Conservation (phyloP, 257 asterid genomes). For the Anisodus acutangulus region DNA sequence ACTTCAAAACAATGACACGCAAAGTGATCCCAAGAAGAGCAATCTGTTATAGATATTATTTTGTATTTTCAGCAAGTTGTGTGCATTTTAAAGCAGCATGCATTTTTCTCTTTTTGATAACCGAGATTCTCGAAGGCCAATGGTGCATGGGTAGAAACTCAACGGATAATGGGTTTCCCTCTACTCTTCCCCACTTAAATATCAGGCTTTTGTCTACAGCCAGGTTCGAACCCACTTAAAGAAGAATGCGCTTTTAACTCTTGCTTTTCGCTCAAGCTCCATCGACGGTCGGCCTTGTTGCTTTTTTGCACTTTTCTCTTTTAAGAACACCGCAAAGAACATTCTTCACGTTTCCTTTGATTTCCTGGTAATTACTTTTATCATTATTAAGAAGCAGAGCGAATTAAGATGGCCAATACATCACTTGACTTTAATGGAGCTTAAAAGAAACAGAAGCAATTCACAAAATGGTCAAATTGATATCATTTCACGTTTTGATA, state of each 20-base stretch:
- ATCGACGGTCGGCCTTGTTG: not conserved
- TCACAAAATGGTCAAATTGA: conserved; percentile 28
- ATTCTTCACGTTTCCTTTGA: no score
- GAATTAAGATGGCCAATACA: not conserved
- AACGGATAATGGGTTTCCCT: not conserved
- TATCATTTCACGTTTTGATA: conserved; percentile 5
- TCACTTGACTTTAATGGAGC: not conserved
- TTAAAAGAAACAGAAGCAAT: not conserved
- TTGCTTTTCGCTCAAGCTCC: not conserved
- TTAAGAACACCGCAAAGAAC: no score
- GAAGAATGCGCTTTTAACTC: not conserved
- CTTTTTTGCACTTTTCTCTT: not conserved
- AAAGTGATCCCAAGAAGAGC: no score
- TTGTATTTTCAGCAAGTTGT: not conserved
- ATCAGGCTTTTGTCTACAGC: not conserved
- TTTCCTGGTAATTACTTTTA: not conserved
- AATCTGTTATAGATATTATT: not conserved
- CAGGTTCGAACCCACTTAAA: not conserved
- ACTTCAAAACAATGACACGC: no score
- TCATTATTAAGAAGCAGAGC: not conserved
- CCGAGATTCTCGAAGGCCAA: not conserved
- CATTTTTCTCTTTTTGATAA: not conserved
- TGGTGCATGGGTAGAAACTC: no score
- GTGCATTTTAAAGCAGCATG: conserved; percentile 8
- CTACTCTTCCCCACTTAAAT: no score